Evolutionary conservation across 495 filamentous ascomycete genomes (phyloP).

Genomic region (Glarea lozoyensis): DNA sequence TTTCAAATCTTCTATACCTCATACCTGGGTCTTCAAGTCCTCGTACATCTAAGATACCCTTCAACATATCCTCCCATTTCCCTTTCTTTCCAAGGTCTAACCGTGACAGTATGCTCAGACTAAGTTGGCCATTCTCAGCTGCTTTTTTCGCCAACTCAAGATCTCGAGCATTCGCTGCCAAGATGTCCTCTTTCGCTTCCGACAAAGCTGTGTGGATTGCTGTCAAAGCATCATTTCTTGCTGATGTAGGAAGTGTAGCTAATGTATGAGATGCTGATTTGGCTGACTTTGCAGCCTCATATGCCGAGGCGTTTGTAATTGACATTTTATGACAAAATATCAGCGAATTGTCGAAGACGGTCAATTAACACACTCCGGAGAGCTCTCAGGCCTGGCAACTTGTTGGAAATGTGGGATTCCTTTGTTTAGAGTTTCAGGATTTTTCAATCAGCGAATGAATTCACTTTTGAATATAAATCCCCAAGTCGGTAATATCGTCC

Average conservation of each 20-base stretch:
- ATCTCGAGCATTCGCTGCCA: constrained; percentile 79
- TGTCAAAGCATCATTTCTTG: constrained; percentile 77
- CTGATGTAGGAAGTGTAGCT: constrained; percentile 51
- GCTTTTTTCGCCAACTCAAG: constrained; percentile 63
- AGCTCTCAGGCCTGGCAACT: no score
- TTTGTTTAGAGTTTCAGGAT: not conserved
- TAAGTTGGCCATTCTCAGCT: constrained; percentile 64
- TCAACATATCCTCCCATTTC: constrained; percentile 97
- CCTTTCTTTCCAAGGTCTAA: constrained; percentile 76
- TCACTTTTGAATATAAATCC: no score
- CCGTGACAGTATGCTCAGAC: constrained; percentile 79
- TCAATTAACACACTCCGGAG: no score
- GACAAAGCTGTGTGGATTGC: constrained; percentile 66
- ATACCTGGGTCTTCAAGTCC: constrained; percentile 80
- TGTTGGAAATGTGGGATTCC: no score
- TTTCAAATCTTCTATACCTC: not conserved
- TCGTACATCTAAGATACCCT: constrained; percentile 86
- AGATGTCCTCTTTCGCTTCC: constrained; percentile 59
- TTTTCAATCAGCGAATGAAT: not conserved
- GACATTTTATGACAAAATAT: constrained; percentile 58
- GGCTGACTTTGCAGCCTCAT: constrained; percentile 57
- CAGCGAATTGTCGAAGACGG: no score
- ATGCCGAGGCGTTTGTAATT: constrained; percentile 60
- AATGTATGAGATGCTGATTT: constrained; percentile 62
- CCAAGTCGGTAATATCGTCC: no score